A percentile compares a stretch with the other conserved stretches of the same genome.
Conservation (phyloP, 306 rosid species). For the Arachis stenosperma region DNA sequence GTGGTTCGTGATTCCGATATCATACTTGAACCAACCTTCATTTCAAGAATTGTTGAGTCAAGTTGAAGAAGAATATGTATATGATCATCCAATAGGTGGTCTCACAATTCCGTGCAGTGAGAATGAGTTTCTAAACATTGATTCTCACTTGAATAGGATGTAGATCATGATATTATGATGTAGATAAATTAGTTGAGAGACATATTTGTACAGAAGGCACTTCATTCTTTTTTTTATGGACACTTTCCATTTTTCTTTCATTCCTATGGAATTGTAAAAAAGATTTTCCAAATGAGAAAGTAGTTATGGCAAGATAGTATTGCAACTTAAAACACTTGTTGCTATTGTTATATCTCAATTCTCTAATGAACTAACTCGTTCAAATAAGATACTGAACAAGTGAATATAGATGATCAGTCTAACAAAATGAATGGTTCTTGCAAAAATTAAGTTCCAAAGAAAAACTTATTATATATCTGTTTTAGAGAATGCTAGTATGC, state of each 20-base stretch:
- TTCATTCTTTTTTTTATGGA: background rate
- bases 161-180: background rate
- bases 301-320: background rate
- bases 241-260: background rate
- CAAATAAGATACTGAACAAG: too few relatives aligned
- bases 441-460: too few relatives aligned
- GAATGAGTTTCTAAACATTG: too few relatives aligned
- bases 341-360: background rate
- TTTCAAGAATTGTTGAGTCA: constrained; percentile 24
- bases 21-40: constrained; percentile 11
- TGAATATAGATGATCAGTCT: too few relatives aligned
- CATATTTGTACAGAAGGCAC: background rate
- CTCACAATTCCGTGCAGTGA: too few relatives aligned
- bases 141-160: too few relatives aligned
- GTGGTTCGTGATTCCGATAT: constrained; percentile 41
- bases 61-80: too few relatives aligned
- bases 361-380: background rate
- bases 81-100: too few relatives aligned
- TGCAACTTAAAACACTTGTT: background rate
- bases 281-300: background rate
- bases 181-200: constrained; percentile 21
- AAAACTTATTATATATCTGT: too few relatives aligned
- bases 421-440: too few relatives aligned
- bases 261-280: background rate
- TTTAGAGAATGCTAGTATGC: too few relatives aligned